Percentiles rank a stretch among this genome's conserved stretches.
phyloP scores from a whole-genome alignment of 2,329 filamentous ascomycete genomes.

The Aspergillus pseudoterreus region DNA sequence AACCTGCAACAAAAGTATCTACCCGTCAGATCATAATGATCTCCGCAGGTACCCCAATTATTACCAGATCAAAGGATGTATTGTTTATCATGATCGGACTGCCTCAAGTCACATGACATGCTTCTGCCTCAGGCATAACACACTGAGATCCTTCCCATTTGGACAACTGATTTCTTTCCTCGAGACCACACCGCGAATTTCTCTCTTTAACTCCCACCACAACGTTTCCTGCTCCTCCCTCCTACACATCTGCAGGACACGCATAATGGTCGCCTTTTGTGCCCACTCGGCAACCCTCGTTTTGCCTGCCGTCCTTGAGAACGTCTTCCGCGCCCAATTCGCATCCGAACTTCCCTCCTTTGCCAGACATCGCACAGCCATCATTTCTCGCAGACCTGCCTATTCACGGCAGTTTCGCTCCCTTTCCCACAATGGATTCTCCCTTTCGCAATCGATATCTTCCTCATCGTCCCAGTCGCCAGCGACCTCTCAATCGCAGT shows the following conservation, averaged over 20 bases:
- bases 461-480: neutral
- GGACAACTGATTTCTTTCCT: neutral
- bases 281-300: slow-evolving; percentile 22
- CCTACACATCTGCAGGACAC: neutral
- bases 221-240: neutral
- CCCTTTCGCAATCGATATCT: too few species aligned
- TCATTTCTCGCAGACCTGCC: slow-evolving; percentile 1
- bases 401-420: slow-evolving; percentile 6
- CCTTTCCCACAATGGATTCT: neutral
- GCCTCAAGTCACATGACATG: too few species aligned
- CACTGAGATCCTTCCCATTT: too few species aligned
- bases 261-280: slow-evolving; percentile 20
- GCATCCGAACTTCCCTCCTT: slow-evolving; percentile 9
- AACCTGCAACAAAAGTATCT: too few species aligned
- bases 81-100: too few species aligned
- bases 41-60: too few species aligned
- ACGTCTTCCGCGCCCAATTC: slow-evolving; percentile 22
- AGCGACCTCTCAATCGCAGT: neutral
- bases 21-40: too few species aligned
- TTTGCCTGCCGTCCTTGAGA: slow-evolving; percentile 22
- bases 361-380: slow-evolving; percentile 3
- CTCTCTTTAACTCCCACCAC: neutral
- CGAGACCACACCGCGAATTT: neutral
- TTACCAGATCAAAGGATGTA: too few species aligned
- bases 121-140: too few species aligned